Conservation (phyloP, 352 stramenopile species). For the Peronospora tabacina region DNA sequence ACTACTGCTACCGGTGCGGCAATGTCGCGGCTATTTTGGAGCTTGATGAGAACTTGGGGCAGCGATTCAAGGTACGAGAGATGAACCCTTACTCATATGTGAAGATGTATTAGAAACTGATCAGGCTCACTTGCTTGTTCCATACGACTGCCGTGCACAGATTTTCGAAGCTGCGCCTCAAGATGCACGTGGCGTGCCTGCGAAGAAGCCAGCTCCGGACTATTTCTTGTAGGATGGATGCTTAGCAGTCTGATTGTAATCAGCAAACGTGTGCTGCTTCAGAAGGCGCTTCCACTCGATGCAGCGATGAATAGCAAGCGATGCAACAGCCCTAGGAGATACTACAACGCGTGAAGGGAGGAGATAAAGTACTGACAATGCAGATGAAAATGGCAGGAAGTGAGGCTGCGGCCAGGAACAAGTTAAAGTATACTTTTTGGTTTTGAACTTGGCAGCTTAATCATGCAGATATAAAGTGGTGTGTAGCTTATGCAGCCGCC, state of each 20-base stretch:
- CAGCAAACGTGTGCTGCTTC: conserved; percentile 27
- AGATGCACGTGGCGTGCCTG: conserved; percentile 92
- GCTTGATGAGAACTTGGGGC: conserved; percentile 94
- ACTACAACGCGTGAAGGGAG: conserved; percentile 5
- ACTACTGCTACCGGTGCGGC: conserved; percentile 98
- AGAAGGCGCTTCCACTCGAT: conserved; percentile 28
- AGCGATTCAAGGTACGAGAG: conserved; percentile 71
- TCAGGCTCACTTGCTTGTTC: conserved; percentile 7
- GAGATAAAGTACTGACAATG: conserved; percentile 11
- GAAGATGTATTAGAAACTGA: conserved; percentile 11
- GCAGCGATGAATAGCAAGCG: conserved; percentile 15
- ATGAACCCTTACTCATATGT: neutral
- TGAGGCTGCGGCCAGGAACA: conserved; percentile 11
- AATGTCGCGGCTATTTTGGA: conserved; percentile 98
- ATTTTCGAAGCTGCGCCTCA: conserved; percentile 98
- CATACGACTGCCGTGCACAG: conserved; percentile 30
- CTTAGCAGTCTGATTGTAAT: conserved; percentile 18
- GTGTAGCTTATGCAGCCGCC: conserved; percentile 1
- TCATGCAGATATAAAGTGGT: neutral
- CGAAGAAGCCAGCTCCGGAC: conserved; percentile 97
- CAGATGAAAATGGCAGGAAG: conserved; percentile 3
- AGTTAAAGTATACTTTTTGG: conserved; percentile 33
- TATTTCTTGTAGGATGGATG: conserved; percentile 95
- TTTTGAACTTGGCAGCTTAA: conserved; percentile 6
- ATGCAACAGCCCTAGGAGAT: conserved; percentile 19